Evolutionary conservation across 2,329 filamentous ascomycete species (phyloP), one percentile per base, ranked within the genome.

Genomic region (Aspergillus fumigatus): DNA sequence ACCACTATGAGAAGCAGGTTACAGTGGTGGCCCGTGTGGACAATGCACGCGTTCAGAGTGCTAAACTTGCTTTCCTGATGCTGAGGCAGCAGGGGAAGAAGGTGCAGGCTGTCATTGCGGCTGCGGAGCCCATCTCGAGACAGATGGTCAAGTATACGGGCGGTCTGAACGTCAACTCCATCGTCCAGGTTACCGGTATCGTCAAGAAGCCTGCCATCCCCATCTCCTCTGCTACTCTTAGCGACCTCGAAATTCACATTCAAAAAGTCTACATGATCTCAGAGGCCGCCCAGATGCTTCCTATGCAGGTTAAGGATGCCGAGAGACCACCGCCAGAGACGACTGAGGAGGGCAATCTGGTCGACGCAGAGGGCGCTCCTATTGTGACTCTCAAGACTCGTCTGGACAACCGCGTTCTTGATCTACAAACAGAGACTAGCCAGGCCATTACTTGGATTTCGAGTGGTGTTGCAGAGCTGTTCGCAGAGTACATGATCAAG

Each of bases 141-240:
- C 91, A 90, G 75, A 97, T 97, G 93, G 90, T 97, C 71, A 97
- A 97, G 79, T 97, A 89, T 85, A 86, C 88, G 51, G 85, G 84
- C 50, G 82, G 79, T 47, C 77, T 96, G 64, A 88, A 85, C 69
- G 81, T 88, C 48, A 93, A 97, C 80, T 91, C 88, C 65, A 92
- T 89, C 65, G 86, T 97, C 26, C 79, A 87, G 43, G 86, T 97
- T 58, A 89, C 95, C 68, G 94, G 88, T 63, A 78, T 82, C 32
- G 87, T 97, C 53, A 84, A 92, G 80, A 88, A 88, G 77, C 89
- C 92, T 0, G 82, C 88, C 23, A 91, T 96, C 70, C 89, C 90
- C 3, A 89, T 97, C 73, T 94, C 95, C 78, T 94, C 90, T 69
- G 90, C 90, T 57, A 87, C 85, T 17, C 88, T 97, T 54, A 85